Base-by-base conservation (phyloP, 2,329 filamentous ascomycete species). In the Gaeumannomyces tritici region DNA sequence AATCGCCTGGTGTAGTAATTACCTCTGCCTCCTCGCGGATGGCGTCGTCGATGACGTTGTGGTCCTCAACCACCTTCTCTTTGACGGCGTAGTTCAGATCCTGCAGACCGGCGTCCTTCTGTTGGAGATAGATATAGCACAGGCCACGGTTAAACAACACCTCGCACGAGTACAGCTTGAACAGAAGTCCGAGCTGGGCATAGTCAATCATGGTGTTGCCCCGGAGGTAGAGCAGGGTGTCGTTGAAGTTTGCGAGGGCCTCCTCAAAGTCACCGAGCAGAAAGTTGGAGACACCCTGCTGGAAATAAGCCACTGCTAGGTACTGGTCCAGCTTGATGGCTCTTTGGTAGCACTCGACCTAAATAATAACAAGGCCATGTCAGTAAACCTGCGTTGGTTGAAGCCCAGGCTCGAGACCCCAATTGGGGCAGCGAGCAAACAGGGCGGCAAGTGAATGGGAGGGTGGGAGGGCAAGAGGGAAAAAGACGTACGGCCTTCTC, bases 161-260 rank as follows among this genome's bases (percentile, higher is more conserved):
- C 72, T 99, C 95, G 77, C 95, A 99, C 1, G 95, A 97, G 75
- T 93, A 98, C 13, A 99, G 80, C 75, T 96, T 96, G 80, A 98
- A 99, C 64, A 96, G 89, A 57, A 99, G 83, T 26, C 95, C 95
- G 59, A 99, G 77, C 74, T 99, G 95, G 64, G 96, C 91, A 75
- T 99, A 99, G 76, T 99, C 93, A 76, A 99, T 99, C 77, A 95
- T 91, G 63, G 91, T 93, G 79, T 99, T 98, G 65, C 95, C 95
- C 71, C 95, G 86, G 57, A 99, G 83, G 75, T 98, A 98, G 55
- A 97, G 80, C 55, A 99, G 81, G 0, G 95, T 97, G 72, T 99
- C 95, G 79, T 99, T 99, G 83, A 99, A 99, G 77, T 98, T 98
- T 68, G 93, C 93, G 65, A 98, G 81, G 24, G 95, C 95, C 75